These are phyloP conservation scores for Aspergillus transmontanensis DNA, from an alignment of 2,329 filamentous ascomycete species.

Conservation along the genomic window DNA sequence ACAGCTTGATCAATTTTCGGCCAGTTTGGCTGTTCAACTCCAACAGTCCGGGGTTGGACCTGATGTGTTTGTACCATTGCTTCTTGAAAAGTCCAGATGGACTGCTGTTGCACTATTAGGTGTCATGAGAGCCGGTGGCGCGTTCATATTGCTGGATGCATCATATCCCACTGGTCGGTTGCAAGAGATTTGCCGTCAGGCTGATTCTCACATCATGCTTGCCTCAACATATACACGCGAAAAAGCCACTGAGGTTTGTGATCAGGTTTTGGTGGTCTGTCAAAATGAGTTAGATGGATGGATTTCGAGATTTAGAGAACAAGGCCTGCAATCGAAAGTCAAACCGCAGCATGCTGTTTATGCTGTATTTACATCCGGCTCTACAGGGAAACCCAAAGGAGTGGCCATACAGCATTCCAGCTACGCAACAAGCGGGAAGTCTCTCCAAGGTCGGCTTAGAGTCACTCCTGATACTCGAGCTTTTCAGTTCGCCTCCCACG, in stretches of 20 bases:
- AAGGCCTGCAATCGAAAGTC: no score
- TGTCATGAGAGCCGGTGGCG: slow-evolving; percentile 28
- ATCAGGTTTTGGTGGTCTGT: not conserved
- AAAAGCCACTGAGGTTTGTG: not conserved
- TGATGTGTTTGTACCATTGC: slow-evolving; percentile 25
- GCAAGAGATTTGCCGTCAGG: not conserved
- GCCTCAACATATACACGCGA: not conserved
- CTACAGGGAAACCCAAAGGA: slow-evolving; percentile 12
- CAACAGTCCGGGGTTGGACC: slow-evolving; percentile 32
- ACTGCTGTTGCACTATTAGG: slow-evolving; percentile 26
- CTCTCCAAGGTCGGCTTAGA: no score
- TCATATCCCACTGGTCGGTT: slow-evolving; percentile 13
- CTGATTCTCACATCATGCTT: not conserved
- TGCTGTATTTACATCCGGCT: slow-evolving; percentile 23
- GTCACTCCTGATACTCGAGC: slow-evolving; percentile 39
- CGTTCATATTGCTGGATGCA: slow-evolving; percentile 22
- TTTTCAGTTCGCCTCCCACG: slow-evolving; percentile 37
- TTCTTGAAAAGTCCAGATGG: slow-evolving; percentile 31
- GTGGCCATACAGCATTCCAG: slow-evolving; percentile 41
- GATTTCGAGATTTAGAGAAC: no score
- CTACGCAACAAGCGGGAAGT: slow-evolving; percentile 4
- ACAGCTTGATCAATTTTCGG: slow-evolving; percentile 20
- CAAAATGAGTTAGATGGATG: not conserved
- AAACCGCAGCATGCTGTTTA: not conserved
- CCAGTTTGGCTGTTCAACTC: slow-evolving; percentile 24